Evolutionary conservation across 2,329 filamentous ascomycete genomes (phyloP), one percentile per base, ranked within the genome.

Genomic region (Ilyonectria robusta): DNA sequence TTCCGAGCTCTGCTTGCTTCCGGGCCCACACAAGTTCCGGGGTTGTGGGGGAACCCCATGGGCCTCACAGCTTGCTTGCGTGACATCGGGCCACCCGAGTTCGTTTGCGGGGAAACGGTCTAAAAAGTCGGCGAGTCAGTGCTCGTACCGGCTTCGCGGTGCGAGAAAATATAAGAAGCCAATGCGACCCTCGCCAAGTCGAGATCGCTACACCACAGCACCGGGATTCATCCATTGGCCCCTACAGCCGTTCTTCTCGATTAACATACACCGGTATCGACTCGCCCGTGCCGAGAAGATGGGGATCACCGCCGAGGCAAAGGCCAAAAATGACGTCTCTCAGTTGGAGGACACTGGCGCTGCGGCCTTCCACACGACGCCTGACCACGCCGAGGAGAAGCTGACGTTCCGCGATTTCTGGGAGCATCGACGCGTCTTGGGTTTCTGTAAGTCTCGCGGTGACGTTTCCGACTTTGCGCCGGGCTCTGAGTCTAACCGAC

Each of bases 381-480:
- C 56, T 13, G 67, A 59, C n/a, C 40, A 33, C 13, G 40, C 59
- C 3, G 65, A 70, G 2, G 58, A 70, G 19, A 58, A 62, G 15
- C 62, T 70, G 3, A 46, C 29, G 9, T 62, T 67, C n/a, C 58
- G 59, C 0, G 71, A 73, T 23, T 61, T 73, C n/a, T 73, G 70
- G 71, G 65, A 65, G 7, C 65, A 73, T 40, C 48, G 59, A 15
- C 70, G 71, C 11, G 71, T 73, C 37, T 44, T 73, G 60, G 33
- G 48, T 15, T 73, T 73, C 35, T 72, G 71, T 73, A 50, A 59
- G 70, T 1, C 13, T 29, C 4, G 13, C 40, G 2, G 13, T 17
- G 2, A 46, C 15, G 7, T 17, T 23, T 33, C 5, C 11, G 13
- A 33, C 10, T 23, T 10, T 6, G 23, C 11, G 21, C 40, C 3